Evolutionary conservation across 768 basidiomycete genomes (phyloP).

Genomic region (Jaapia argillacea): DNA sequence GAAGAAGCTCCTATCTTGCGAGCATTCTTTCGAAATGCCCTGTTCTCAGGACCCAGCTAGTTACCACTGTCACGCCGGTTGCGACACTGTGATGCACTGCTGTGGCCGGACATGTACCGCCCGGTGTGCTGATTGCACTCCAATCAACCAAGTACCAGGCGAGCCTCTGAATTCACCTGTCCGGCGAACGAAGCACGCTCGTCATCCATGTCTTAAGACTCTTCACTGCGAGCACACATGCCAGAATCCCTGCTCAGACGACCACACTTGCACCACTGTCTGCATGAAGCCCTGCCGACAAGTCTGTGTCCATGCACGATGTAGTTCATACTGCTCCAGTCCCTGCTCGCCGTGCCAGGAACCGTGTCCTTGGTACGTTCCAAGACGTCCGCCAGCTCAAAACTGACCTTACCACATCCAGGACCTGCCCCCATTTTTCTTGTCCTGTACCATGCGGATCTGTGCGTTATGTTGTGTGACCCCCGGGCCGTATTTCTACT

Average conservation of each 20-base stretch:
- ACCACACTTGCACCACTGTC: slow-evolving; percentile 35
- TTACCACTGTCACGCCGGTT: slow-evolving; percentile 29
- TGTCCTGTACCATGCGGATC: slow-evolving; percentile 64
- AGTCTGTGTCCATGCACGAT: slow-evolving; percentile 41
- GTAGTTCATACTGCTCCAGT: slow-evolving; percentile 34
- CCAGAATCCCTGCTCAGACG: slow-evolving; percentile 32
- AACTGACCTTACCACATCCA: slow-evolving; percentile 9
- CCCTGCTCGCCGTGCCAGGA: slow-evolving; percentile 57
- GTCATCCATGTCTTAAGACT: slow-evolving; percentile 38
- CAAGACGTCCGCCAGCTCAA: background rate
- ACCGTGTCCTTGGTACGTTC: slow-evolving; percentile 40
- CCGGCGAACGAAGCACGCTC: slow-evolving; percentile 24
- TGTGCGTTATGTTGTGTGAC: slow-evolving; percentile 26
- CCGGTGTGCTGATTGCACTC: slow-evolving; percentile 40
- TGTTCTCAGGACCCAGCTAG: slow-evolving; percentile 35
- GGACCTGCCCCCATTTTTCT: slow-evolving; percentile 41
- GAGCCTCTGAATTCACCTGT: slow-evolving; percentile 5
- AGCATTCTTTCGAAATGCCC: slow-evolving; percentile 36
- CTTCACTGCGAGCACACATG: slow-evolving; percentile 53
- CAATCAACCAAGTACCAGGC: slow-evolving; percentile 6
- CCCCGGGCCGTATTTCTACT: background rate
- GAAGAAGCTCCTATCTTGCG: slow-evolving; percentile 24
- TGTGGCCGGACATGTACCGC: slow-evolving; percentile 42
- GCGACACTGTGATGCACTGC: slow-evolving; percentile 37
- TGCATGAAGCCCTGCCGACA: slow-evolving; percentile 44